Evolutionary conservation across 2,329 filamentous ascomycete species (phyloP), one percentile per base, ranked within the genome.

Genomic region (Fusarium pseudoanthophilum): DNA sequence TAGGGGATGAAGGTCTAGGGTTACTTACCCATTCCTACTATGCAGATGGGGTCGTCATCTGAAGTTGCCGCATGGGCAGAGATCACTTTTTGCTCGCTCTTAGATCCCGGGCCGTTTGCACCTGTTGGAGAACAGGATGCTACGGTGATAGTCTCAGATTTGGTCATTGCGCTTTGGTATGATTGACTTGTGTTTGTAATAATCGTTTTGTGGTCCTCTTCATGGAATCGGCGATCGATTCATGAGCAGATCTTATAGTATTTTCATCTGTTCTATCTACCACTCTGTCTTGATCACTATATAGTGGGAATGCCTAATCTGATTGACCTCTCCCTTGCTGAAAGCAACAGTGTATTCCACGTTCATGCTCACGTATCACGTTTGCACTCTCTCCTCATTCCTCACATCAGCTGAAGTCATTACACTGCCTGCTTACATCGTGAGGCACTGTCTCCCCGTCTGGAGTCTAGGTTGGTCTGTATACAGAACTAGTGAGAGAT

Each of bases 251-350:
- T 15, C 6, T 32, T 51, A 51, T 51, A 51, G 15, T 0, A 18
- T 18, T 18, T 10, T 20, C 21, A 7, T 4, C 3, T 2, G 1
- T 34, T 24, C 11, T 20, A 51, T 34, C 21, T 14, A 24, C 3
- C 2, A 10, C 7, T 11, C 5, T 3, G 0, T 2, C 3, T 20
- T 4, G 0, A 11, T 48, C 20, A 2, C 20, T 9, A 8, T 3
- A n/a, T 1, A 11, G 20, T 9, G 20, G 2, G 4, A 21, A 30
- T 4, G 4, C 0, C 0, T 9, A 4, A 9, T 6, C 4, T 11
- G 2, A 11, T n/a, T 48, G 26, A 16, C 26, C 10, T 2, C 11
- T 21, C 0, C 20, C 14, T 16, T 16, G 4, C 4, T 16, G 4
- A 9, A 8, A n/a, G 7, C 0, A 5, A 13, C 14, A 3, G 6